phyloP scores from a whole-genome alignment of 192 early-diverging fungal genomes.

The Glomus cerebriforme region DNA sequence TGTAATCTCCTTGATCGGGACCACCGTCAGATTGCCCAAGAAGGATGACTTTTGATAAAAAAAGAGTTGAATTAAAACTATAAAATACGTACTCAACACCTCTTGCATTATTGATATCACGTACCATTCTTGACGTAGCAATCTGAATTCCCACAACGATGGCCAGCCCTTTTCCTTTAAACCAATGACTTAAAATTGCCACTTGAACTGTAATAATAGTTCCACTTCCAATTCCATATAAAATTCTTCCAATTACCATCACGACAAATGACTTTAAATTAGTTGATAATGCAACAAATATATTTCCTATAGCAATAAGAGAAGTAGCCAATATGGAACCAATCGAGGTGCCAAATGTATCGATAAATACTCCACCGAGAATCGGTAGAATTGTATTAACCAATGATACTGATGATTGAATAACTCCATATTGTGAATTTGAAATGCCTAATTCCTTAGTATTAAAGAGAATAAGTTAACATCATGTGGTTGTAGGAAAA shows the following conservation, averaged over 20 bases:
- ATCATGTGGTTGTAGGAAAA: not conserved
- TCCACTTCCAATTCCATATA: conserved; percentile 70
- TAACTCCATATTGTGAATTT: conserved; percentile 67
- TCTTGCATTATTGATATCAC: not conserved
- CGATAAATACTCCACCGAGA: conserved; percentile 66
- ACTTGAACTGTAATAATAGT: conserved; percentile 67
- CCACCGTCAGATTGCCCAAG: conserved; percentile 59
- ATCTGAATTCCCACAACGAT: conserved; percentile 63
- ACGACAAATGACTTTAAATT: conserved; percentile 50
- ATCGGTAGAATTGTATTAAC: conserved; percentile 68
- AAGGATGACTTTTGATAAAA: conserved; percentile 48
- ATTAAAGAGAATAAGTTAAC: not conserved
- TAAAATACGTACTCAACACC: not conserved
- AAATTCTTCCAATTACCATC: conserved; percentile 62
- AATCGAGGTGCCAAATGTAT: conserved; percentile 61
- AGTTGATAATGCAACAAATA: conserved; percentile 62
- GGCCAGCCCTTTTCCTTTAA: conserved; percentile 60
- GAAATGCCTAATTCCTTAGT: conserved; percentile 62
- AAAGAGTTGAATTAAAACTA: not conserved
- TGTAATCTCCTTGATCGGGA: conserved; percentile 54
- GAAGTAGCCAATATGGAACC: conserved; percentile 62
- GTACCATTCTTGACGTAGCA: conserved; percentile 58
- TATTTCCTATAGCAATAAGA: conserved; percentile 59
- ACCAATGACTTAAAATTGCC: conserved; percentile 72
- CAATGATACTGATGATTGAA: conserved; percentile 68